phyloP scores from a whole-genome alignment of 352 stramenopile species.

The Thalassiosira hispida region DNA sequence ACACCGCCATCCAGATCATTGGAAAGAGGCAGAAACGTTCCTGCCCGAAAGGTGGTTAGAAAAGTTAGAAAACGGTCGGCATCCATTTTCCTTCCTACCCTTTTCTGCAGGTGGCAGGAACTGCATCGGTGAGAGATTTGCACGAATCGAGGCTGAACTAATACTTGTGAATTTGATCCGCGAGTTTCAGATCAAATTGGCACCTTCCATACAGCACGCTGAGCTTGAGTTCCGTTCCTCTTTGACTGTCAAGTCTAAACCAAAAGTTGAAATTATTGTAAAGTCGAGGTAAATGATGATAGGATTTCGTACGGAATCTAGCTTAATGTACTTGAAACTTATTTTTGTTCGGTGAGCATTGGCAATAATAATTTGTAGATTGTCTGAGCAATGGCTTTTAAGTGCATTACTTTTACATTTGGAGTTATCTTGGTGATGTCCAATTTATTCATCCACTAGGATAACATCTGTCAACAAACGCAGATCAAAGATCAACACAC shows the following conservation, averaged over 20 bases:
- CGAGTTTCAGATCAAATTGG: constrained; percentile 53
- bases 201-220: constrained; percentile 34
- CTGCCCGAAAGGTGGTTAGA: constrained; percentile 69
- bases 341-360: too few species aligned
- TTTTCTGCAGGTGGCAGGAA: constrained; percentile 67
- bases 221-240: constrained; percentile 50
- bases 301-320: too few species aligned
- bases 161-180: constrained; percentile 59
- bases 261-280: constrained; percentile 55
- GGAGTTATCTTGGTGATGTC: too few species aligned
- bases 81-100: constrained; percentile 66
- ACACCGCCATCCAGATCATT: constrained; percentile 69
- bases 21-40: constrained; percentile 71
- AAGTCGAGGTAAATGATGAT: too few species aligned
- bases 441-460: too few species aligned
- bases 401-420: too few species aligned
- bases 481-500: too few species aligned
- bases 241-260: constrained; percentile 58
- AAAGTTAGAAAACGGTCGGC: constrained; percentile 26
- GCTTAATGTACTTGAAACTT: too few species aligned
- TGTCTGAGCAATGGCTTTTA: too few species aligned
- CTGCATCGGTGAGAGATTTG: constrained; percentile 75
- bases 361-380: too few species aligned
- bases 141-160: constrained; percentile 68
- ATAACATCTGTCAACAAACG: too few species aligned